These are phyloP conservation scores for Trypanosoma scelopori DNA, from an alignment of 208 protist species.

Conservation along the genomic window DNA sequence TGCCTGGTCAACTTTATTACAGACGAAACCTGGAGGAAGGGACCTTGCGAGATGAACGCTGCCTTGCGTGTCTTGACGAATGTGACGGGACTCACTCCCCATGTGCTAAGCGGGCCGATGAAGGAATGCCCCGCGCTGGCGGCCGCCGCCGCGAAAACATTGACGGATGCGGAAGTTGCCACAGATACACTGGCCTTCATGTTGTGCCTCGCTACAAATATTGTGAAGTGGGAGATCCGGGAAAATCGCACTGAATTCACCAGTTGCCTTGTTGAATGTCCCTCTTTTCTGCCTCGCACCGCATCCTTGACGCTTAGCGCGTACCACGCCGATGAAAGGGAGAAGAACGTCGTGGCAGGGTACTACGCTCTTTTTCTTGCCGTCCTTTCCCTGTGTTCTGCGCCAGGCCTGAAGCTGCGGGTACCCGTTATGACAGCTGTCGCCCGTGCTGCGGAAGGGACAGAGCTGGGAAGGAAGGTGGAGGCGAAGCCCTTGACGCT, in stretches of 20 bases:
- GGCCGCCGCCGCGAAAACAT: background rate
- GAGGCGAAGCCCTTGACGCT: constrained; percentile 58
- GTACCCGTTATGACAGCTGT: constrained; percentile 69
- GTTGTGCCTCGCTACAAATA: constrained; percentile 75
- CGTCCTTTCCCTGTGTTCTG: constrained; percentile 48
- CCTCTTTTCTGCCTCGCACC: constrained; percentile 15
- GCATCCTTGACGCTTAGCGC: constrained; percentile 18
- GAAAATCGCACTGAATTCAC: constrained; percentile 21
- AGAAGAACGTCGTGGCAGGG: constrained; percentile 69
- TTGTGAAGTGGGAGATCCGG: constrained; percentile 59
- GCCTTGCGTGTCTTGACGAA: constrained; percentile 67
- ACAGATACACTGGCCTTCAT: constrained; percentile 47
- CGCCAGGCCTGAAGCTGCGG: constrained; percentile 34
- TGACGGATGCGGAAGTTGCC: constrained; percentile 10
- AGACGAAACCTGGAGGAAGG: background rate
- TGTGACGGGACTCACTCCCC: constrained; percentile 48
- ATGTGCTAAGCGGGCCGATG: background rate
- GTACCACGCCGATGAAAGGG: constrained; percentile 33
- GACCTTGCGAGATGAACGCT: constrained; percentile 3
- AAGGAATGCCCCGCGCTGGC: constrained; percentile 14
- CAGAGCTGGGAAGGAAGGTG: constrained; percentile 22
- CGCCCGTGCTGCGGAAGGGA: constrained; percentile 33
- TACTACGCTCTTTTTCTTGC: constrained; percentile 80
- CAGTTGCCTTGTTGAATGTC: constrained; percentile 10
- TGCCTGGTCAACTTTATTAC: constrained; percentile 16